A percentile compares a stretch with the other conserved stretches of the same genome.
These are phyloP conservation scores for Prillingera fragicola DNA, from an alignment of 1,284 basidiomycete species.

Conservation along the genomic window DNA sequence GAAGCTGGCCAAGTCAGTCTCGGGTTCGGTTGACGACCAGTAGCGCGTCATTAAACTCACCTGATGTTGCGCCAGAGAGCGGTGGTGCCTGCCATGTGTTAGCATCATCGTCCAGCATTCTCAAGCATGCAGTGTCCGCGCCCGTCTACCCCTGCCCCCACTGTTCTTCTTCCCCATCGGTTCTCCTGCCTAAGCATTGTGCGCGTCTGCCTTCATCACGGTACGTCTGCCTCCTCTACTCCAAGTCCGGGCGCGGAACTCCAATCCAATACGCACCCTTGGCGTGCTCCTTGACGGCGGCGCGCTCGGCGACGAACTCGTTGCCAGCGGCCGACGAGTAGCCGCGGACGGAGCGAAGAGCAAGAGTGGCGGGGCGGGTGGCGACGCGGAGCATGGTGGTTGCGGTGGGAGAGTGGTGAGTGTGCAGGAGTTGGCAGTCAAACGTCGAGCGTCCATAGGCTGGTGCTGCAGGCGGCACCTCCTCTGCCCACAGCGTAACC, in stretches of 20 bases:
- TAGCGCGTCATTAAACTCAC: conserved; percentile 12
- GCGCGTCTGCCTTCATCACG: too few species aligned
- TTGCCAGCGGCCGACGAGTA: conserved; percentile 23
- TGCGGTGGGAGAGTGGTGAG: conserved; percentile 10
- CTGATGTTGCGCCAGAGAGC: conserved; percentile 43
- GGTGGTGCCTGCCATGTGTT: conserved; percentile 40
- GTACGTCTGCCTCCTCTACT: too few species aligned
- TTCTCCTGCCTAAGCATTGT: too few species aligned
- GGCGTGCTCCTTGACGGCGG: conserved; percentile 39
- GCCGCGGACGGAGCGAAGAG: conserved; percentile 19
- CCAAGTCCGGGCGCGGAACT: too few species aligned
- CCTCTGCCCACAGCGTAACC: too few species aligned
- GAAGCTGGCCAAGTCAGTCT: conserved; percentile 22
- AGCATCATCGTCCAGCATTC: neutral
- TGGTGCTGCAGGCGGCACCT: too few species aligned
- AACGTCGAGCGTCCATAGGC: too few species aligned
- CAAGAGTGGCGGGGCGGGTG: conserved; percentile 12
- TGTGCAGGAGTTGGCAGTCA: conserved; percentile 1
- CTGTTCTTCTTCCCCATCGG: too few species aligned
- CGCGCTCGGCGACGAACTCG: conserved; percentile 36
- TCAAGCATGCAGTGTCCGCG: too few species aligned
- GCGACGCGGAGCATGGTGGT: conserved; percentile 18
- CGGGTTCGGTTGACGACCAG: neutral
- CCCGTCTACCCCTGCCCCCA: too few species aligned
- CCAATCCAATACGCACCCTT: conserved; percentile 25